These are phyloP conservation scores for Aplosporella prunicola DNA, from an alignment of 2,329 filamentous ascomycete species.

Conservation along the genomic window DNA sequence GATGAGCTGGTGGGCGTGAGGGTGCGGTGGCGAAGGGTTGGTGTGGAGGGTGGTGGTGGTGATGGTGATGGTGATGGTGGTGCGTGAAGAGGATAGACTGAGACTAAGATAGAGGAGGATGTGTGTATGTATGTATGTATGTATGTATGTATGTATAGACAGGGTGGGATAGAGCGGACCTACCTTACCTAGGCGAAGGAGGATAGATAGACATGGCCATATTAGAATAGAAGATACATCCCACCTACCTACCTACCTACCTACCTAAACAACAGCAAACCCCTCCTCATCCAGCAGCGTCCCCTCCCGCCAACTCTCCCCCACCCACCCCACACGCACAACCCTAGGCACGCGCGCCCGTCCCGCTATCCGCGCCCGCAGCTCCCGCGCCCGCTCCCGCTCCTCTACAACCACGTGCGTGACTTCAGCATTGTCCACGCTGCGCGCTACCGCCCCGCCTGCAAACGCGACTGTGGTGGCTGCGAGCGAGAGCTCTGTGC, in stretches of 20 bases:
- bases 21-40: too few species aligned
- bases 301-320: conserved; percentile 68
- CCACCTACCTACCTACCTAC: too few species aligned
- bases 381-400: conserved; percentile 37
- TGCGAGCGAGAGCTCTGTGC: conserved; percentile 35
- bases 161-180: background rate
- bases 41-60: too few species aligned
- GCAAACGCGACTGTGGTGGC: conserved; percentile 58
- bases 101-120: too few species aligned
- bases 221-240: too few species aligned
- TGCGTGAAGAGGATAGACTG: too few species aligned
- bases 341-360: conserved; percentile 53
- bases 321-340: conserved; percentile 63
- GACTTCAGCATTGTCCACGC: conserved; percentile 43
- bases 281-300: conserved; percentile 64
- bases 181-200: background rate
- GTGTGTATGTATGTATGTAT: background rate
- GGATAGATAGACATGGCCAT: too few species aligned
- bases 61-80: too few species aligned
- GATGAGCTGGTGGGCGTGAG: too few species aligned
- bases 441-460: conserved; percentile 49
- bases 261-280: too few species aligned
- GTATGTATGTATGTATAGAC: background rate
- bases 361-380: conserved; percentile 20
- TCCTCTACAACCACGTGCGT: conserved; percentile 67